Base-by-base conservation (phyloP, 164 flowering plant species). In the Magnolia changhungtana region DNA sequence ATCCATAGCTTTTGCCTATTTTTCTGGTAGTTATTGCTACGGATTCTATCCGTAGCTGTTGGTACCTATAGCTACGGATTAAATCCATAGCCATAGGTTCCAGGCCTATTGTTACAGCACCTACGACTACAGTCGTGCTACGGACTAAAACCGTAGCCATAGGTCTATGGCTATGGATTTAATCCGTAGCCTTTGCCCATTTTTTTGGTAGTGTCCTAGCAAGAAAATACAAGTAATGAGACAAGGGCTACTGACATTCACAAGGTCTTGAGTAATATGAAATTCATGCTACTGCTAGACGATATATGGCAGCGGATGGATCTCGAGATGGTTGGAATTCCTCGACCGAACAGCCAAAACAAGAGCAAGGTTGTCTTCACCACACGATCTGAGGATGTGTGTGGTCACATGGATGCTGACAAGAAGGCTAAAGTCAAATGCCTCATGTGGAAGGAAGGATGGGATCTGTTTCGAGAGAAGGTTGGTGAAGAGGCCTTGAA, bases 261-360 rank as follows among this genome's bases (percentile, higher is more conserved):
- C 73, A 61, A 1, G 11, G 37, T n/a, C 63, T 37, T 76, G 55
- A 71, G 23, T 0, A 50, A 14, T 1, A 76, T 64, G 74, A 77
- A 72, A 18, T 72, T 71, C 23, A 14, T 65, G 27, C 50, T 77
- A n/a, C 23, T 72, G 19, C 14, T 77, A 7, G 79, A 72, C 52
- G 79, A 77, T 31, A 3, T 72, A 16, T 77, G 79, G 75, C 52
- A 66, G 20, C 29, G 29, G 29, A 10, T 77, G 16, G 74, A 76
- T 61, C 31, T 76, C 6, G 45, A 45, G 1, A 63, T 49, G 14
- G 61, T 64, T 5, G 63, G 79, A 24, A 52, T 77, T 50, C 79
- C 79, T 2, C 9, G 4, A 24, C 71, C 71, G 1, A 29, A 20
- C 49, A n/a, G 21, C 7, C 63, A n/a, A 51, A 77, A 50, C 50